Evolutionary conservation across 139 green algal species (phyloP).

Genomic region (Micractinium conductrix): DNA sequence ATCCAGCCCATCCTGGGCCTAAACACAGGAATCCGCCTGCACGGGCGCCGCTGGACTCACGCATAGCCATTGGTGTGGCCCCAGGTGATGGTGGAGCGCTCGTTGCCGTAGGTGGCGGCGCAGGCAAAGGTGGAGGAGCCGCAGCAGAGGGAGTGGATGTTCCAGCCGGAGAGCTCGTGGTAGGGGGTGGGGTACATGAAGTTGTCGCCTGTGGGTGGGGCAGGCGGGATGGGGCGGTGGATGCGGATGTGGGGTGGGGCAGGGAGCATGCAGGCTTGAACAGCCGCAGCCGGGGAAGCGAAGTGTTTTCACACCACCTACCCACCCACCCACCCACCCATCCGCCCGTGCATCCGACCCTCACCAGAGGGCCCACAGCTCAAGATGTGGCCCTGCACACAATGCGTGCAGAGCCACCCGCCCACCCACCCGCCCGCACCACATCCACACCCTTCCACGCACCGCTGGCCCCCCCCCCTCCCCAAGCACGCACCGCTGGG

Average conservation of each 20-base stretch:
- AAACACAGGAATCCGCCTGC: too few species aligned
- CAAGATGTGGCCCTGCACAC: background rate
- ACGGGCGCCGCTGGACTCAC: too few species aligned
- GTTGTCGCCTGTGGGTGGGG: constrained; percentile 77
- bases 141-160: constrained; percentile 79
- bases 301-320: too few species aligned
- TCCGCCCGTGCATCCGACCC: too few species aligned
- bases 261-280: too few species aligned
- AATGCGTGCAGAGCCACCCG: background rate
- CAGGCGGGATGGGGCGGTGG: background rate
- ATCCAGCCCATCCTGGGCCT: background rate
- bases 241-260: too few species aligned
- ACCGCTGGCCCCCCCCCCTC: background rate
- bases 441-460: background rate
- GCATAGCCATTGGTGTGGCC: constrained; percentile 71
- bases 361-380: background rate
- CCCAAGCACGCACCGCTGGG: constrained; percentile 35
- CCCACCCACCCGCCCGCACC: background rate
- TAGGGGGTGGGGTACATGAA: constrained; percentile 87
- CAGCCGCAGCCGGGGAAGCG: too few species aligned
- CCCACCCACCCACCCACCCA: too few species aligned
- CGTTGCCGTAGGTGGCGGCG: constrained; percentile 59
- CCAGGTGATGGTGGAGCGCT: constrained; percentile 87
- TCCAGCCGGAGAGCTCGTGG: constrained; percentile 88
- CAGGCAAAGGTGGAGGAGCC: constrained; percentile 81